Conservation (phyloP, 1,284 basidiomycete genomes). For the Malassezia restricta region DNA sequence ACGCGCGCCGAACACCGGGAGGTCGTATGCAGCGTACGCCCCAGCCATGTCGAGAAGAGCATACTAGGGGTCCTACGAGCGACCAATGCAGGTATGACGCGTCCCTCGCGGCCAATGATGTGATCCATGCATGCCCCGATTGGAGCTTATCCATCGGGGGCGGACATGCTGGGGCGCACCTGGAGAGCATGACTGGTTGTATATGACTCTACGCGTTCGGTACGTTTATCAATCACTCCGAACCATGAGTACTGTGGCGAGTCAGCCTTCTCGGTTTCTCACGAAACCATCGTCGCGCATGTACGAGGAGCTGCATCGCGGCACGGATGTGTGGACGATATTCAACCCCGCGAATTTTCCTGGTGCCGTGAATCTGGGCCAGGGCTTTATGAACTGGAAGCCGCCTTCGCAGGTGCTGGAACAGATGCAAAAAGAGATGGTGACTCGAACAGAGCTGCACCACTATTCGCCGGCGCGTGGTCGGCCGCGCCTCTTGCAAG, state of each 20-base stretch:
- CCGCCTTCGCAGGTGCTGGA: conserved; percentile 34
- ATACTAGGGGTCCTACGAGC: too few species aligned
- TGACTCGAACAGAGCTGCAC: conserved; percentile 32
- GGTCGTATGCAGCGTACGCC: too few species aligned
- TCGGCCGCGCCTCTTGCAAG: conserved; percentile 28
- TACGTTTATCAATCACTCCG: neutral
- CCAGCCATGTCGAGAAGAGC: too few species aligned
- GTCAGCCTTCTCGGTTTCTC: conserved; percentile 20
- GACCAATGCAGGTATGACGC: too few species aligned
- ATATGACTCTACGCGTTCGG: neutral
- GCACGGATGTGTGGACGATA: conserved; percentile 42
- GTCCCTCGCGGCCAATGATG: too few species aligned
- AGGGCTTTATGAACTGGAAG: conserved; percentile 45
- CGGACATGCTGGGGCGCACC: too few species aligned
- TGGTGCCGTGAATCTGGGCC: conserved; percentile 41
- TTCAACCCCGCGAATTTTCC: conserved; percentile 42
- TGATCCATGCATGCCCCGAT: too few species aligned
- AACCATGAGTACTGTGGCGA: neutral
- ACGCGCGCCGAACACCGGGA: too few species aligned
- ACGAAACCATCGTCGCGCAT: conserved; percentile 22
- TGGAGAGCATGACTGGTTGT: neutral
- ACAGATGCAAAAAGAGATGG: conserved; percentile 17
- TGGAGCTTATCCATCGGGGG: too few species aligned
- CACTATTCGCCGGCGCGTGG: conserved; percentile 44
- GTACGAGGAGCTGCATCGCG: conserved; percentile 25